Conservation (phyloP, 306 rosid genomes). For the Cicer arietinum region DNA sequence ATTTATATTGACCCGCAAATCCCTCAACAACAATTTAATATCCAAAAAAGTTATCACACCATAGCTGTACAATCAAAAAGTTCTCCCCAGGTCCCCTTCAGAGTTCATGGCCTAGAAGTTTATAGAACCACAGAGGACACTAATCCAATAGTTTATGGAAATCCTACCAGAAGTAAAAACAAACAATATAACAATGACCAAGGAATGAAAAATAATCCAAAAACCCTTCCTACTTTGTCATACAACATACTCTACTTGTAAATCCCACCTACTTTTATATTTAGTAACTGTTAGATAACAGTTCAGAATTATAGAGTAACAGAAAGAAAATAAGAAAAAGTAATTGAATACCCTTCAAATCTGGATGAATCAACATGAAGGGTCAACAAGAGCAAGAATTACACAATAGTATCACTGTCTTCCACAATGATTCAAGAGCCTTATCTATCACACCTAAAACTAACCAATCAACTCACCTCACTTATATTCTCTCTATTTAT, state of each 20-base stretch:
- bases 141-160: slow-evolving; percentile 11
- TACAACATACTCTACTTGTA: slow-evolving; percentile 15
- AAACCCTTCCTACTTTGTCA: not conserved
- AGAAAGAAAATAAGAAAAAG: not conserved
- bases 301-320: slow-evolving; percentile 3
- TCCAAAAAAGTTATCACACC: not conserved
- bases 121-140: too few species aligned
- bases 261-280: not conserved
- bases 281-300: slow-evolving; percentile 3
- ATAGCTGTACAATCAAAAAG: too few species aligned
- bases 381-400: not conserved
- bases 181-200: not conserved
- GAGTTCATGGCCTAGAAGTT: too few species aligned
- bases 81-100: too few species aligned
- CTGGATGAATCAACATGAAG: not conserved
- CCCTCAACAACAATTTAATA: not conserved
- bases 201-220: slow-evolving; percentile 6
- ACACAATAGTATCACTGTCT: not conserved
- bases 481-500: not conserved
- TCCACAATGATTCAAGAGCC: not conserved
- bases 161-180: not conserved
- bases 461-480: slow-evolving; percentile 4
- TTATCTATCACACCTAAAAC: slow-evolving; percentile 1
- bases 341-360: not conserved
- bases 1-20: too few species aligned